phyloP scores from a whole-genome alignment of 345 rosid species.

The Aethionema arabicum region DNA sequence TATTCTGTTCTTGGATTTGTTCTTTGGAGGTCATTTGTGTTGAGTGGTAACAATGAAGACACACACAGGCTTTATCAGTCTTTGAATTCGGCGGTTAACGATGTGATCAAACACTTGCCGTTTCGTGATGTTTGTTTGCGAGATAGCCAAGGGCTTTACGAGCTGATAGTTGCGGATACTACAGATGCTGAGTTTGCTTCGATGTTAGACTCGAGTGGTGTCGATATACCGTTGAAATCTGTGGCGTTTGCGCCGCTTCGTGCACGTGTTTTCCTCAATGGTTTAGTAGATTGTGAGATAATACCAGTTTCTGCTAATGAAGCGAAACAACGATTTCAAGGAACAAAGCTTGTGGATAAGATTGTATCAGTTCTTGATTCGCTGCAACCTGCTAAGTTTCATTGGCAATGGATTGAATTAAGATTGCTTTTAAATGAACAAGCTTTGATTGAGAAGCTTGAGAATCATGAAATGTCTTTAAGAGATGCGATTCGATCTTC shows the following conservation, averaged over 20 bases:
- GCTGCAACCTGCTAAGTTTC: constrained; percentile 95
- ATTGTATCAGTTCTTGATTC: constrained; percentile 74
- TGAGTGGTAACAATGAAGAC: constrained; percentile 67
- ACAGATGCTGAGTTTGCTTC: constrained; percentile 88
- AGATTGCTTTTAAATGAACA: constrained; percentile 97
- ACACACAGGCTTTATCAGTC: constrained; percentile 72
- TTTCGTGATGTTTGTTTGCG: constrained; percentile 92
- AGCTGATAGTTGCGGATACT: constrained; percentile 76
- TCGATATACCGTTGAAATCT: constrained; percentile 67
- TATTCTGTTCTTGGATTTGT: constrained; percentile 80
- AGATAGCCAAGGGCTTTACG: constrained; percentile 76
- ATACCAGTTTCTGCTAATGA: constrained; percentile 56
- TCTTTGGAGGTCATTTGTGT: constrained; percentile 72
- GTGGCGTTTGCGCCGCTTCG: constrained; percentile 86
- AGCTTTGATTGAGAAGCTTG: constrained; percentile 81
- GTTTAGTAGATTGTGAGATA: constrained; percentile 68
- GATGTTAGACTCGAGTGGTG: constrained; percentile 60
- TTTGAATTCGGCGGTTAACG: constrained; percentile 66
- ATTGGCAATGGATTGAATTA: constrained; percentile 99
- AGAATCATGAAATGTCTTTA: constrained; percentile 62
- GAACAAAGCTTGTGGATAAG: constrained; percentile 73
- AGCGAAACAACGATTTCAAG: constrained; percentile 52
- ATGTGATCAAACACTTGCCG: constrained; percentile 79
- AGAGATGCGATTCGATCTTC: constrained; percentile 76
- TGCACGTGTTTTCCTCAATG: constrained; percentile 83